A percentile compares a stretch with the other conserved stretches of the same genome.
phyloP scores from a whole-genome alignment of 2,329 filamentous ascomycete species.

The Chaetomium olivaceum region DNA sequence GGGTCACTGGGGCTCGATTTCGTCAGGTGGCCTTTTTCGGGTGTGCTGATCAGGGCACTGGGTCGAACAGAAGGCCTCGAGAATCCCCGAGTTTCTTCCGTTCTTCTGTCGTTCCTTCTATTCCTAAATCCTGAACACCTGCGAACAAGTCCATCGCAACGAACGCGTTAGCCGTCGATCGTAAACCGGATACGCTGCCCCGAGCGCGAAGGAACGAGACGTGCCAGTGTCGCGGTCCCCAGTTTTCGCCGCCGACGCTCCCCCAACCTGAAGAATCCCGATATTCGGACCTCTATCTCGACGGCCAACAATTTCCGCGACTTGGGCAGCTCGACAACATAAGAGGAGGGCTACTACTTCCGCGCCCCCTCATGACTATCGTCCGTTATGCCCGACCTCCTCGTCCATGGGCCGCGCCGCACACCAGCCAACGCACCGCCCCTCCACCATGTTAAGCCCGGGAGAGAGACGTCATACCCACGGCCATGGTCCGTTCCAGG shows the following conservation, averaged over 20 bases:
- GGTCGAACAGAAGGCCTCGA: background rate
- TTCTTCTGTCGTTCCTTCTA: background rate
- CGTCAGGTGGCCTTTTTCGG: slow-evolving; percentile 22
- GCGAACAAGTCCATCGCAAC: background rate
- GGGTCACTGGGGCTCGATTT: background rate
- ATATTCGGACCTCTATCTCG: background rate
- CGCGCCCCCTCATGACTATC: background rate
- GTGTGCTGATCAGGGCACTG: background rate
- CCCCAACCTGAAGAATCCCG: background rate
- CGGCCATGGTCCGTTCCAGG: slow-evolving; percentile 17
- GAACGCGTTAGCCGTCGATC: background rate
- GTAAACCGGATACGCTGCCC: background rate
- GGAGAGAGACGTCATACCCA: slow-evolving; percentile 18
- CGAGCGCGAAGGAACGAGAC: background rate
- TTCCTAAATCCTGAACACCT: background rate
- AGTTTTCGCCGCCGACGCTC: too few relatives aligned
- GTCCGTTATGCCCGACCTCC: slow-evolving; percentile 29
- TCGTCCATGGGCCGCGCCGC: slow-evolving; percentile 23
- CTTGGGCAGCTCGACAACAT: background rate
- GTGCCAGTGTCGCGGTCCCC: too few relatives aligned
- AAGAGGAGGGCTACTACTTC: background rate
- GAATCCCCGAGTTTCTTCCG: background rate
- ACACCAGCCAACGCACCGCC: slow-evolving; percentile 16
- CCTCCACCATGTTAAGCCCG: background rate
- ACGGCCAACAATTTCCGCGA: background rate